These are phyloP conservation scores for Cymbopogon citratus DNA, from an alignment of 176 grass and related monocot genomes.

Conservation along the genomic window DNA sequence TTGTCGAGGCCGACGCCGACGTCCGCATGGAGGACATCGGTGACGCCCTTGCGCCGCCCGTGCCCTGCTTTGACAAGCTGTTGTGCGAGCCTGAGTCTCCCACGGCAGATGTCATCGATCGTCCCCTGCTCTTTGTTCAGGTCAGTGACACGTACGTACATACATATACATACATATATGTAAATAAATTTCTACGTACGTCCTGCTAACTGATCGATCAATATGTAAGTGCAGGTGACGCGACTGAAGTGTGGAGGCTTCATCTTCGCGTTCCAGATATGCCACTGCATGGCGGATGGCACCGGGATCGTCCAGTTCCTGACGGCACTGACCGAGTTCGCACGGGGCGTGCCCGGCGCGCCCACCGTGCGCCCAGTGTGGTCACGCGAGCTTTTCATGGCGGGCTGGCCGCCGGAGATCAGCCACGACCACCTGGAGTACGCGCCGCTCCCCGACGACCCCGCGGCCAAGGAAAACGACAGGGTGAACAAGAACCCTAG, in stretches of 20 bases:
- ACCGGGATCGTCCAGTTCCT: too few relatives aligned
- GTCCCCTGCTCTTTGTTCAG: constrained; percentile 24
- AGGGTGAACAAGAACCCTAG: too few relatives aligned
- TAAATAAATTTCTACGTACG: too few relatives aligned
- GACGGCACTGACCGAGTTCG: neutral
- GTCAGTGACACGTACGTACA: neutral
- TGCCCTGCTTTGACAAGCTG: constrained; percentile 21
- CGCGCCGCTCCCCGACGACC: neutral
- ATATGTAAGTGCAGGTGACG: too few relatives aligned
- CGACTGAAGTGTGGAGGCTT: too few relatives aligned
- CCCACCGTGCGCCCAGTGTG: neutral
- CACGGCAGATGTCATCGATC: constrained; percentile 1
- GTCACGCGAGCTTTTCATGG: neutral
- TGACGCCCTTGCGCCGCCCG: neutral
- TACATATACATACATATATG: too few relatives aligned
- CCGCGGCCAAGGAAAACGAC: neutral
- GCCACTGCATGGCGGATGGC: too few relatives aligned
- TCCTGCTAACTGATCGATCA: too few relatives aligned
- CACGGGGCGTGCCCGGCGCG: neutral
- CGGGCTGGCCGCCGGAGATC: neutral
- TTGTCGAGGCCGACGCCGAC: constrained; percentile 35
- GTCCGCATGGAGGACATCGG: constrained; percentile 20
- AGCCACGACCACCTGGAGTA: constrained; percentile 37
- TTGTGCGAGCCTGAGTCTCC: constrained; percentile 16
- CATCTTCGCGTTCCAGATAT: too few relatives aligned